phyloP scores from a whole-genome alignment of 768 basidiomycete genomes.

The Obba rivulosa region DNA sequence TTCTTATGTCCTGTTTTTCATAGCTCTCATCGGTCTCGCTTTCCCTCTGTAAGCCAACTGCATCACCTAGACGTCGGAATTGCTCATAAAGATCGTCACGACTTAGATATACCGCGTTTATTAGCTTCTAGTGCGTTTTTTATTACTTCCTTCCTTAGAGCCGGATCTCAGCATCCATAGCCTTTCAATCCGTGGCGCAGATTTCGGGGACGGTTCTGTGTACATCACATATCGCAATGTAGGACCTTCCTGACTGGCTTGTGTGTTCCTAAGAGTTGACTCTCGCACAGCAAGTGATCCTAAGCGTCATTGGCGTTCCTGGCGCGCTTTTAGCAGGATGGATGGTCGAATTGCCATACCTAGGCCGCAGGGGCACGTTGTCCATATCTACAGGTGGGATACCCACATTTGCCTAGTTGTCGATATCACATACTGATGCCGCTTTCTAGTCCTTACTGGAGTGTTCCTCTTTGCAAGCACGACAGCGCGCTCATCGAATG shows the following conservation, averaged over 20 bases:
- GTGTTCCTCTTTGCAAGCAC: slow-evolving; percentile 52
- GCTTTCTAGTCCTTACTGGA: slow-evolving; percentile 40
- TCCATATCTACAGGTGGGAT: slow-evolving; percentile 39
- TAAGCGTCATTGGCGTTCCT: slow-evolving; percentile 50
- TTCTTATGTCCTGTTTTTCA: background rate
- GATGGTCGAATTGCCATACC: slow-evolving; percentile 40
- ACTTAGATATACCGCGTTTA: slow-evolving; percentile 41
- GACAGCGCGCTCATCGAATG: slow-evolving; percentile 44
- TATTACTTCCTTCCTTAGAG: background rate
- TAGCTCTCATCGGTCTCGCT: slow-evolving; percentile 69
- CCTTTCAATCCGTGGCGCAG: slow-evolving; percentile 53
- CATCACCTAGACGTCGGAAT: background rate
- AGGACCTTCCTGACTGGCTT: slow-evolving; percentile 5
- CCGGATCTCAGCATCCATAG: slow-evolving; percentile 26
- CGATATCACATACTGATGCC: no score
- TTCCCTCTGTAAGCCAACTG: slow-evolving; percentile 49
- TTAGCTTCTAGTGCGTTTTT: slow-evolving; percentile 42
- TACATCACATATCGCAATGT: slow-evolving; percentile 73
- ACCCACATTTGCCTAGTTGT: no score
- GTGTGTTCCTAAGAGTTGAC: background rate
- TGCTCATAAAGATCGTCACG: background rate
- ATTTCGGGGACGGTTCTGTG: slow-evolving; percentile 62
- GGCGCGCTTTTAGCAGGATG: slow-evolving; percentile 51
- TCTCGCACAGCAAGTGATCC: slow-evolving; percentile 39
- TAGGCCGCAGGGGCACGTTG: slow-evolving; percentile 50